phyloP scores from a whole-genome alignment of 2,329 filamentous ascomycete genomes.

The Fusarium pseudoanthophilum region DNA sequence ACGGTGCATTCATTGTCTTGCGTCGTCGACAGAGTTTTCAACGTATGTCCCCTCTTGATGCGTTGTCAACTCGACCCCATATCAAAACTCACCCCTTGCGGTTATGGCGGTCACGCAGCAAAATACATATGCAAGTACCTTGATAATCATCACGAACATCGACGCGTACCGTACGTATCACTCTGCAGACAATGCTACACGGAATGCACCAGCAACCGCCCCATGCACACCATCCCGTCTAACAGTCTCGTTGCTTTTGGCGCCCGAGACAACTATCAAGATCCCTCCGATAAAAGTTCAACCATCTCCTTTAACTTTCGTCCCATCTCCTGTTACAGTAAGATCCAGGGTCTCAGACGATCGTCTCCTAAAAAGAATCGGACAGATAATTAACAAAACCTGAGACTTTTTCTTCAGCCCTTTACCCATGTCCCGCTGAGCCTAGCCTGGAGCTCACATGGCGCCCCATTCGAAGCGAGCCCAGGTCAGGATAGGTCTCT shows the following conservation, averaged over 20 bases:
- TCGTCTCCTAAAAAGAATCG: not conserved
- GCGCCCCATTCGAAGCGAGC: not conserved
- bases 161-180: conserved; percentile 19
- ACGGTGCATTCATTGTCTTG: not conserved
- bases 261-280: conserved; percentile 5
- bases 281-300: not conserved
- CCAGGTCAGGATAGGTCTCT: not conserved
- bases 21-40: not conserved
- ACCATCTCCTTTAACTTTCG: conserved; percentile 20
- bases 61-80: conserved; percentile 15
- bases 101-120: conserved; percentile 24
- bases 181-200: conserved; percentile 23
- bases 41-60: conserved; percentile 1
- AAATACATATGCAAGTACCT: conserved; percentile 10
- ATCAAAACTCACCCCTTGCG: conserved; percentile 2
- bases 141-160: not conserved
- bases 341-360: conserved; percentile 11
- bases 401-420: conserved; percentile 8
- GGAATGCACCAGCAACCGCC: conserved; percentile 22
- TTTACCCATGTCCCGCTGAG: conserved; percentile 1
- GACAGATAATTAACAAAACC: not conserved
- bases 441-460: not conserved
- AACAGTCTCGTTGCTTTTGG: not conserved
- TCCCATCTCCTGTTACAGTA: conserved; percentile 18
- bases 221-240: conserved; percentile 5